Evolutionary conservation across 2,329 filamentous ascomycete genomes (phyloP).

Genomic region (Aspergillus tubingensis): DNA sequence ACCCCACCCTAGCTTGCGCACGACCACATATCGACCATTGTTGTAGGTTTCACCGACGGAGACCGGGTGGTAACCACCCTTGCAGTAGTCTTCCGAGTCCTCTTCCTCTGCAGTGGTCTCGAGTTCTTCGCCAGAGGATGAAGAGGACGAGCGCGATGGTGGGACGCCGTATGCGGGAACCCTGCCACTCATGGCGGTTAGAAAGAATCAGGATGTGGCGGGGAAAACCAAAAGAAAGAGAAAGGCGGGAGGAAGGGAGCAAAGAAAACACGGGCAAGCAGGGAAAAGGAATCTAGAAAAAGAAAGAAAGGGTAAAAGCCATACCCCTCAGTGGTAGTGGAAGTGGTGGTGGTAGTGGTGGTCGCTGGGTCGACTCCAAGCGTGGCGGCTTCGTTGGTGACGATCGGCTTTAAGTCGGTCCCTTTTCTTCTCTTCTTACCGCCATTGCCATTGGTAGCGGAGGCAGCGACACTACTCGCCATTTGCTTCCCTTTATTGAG

Average conservation of each 20-base stretch:
- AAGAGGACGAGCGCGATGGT: conserved; percentile 73
- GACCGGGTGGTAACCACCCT: conserved; percentile 96
- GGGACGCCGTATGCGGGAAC: conserved; percentile 51
- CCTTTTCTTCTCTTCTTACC: conserved; percentile 68
- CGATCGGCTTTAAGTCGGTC: conserved; percentile 65
- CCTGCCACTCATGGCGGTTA: conserved; percentile 21
- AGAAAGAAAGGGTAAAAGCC: conserved; percentile 18
- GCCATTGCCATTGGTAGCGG: conserved; percentile 56
- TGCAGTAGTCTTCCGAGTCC: conserved; percentile 98
- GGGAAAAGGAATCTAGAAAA: conserved; percentile 7
- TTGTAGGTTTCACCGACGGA: conserved; percentile 95
- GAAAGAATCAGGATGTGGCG: conserved; percentile 12
- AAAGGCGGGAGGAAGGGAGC: not conserved
- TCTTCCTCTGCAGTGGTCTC: conserved; percentile 97
- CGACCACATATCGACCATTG: conserved; percentile 92
- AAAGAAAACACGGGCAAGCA: not conserved
- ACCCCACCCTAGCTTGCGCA: conserved; percentile 96
- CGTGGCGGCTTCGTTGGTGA: conserved; percentile 60
- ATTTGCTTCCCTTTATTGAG: conserved; percentile 68
- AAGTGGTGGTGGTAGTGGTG: conserved; percentile 38
- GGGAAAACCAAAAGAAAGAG: conserved; percentile 11
- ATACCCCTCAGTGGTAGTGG: conserved; percentile 49
- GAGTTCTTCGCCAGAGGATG: conserved; percentile 77
- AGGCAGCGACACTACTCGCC: conserved; percentile 50
- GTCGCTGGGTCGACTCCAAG: conserved; percentile 41